Evolutionary conservation across 495 filamentous ascomycete species (phyloP).

Genomic region (Penicillium coffeae): DNA sequence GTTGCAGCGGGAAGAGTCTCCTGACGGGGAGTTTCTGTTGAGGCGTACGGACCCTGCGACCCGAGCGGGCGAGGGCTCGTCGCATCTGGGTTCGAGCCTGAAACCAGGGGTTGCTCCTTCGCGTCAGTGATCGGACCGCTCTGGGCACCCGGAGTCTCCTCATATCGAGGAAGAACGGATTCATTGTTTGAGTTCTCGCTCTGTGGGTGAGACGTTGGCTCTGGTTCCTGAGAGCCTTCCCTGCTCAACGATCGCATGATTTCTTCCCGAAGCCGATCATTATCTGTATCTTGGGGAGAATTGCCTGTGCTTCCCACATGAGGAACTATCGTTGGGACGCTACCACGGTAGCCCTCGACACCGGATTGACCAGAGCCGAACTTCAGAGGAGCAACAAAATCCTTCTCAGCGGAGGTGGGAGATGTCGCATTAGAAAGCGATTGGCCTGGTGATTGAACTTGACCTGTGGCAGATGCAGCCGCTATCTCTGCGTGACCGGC

Average conservation of each 20-base stretch:
- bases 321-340: slow-evolving; percentile 49
- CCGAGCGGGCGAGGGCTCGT: slow-evolving; percentile 10
- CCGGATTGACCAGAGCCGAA: slow-evolving; percentile 18
- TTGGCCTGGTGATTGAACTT: slow-evolving; percentile 8
- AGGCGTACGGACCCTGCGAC: slow-evolving; percentile 17
- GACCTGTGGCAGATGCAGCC: slow-evolving; percentile 24
- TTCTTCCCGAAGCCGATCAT: slow-evolving; percentile 72
- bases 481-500: slow-evolving; percentile 43
- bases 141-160: slow-evolving; percentile 54
- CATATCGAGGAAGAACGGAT: slow-evolving; percentile 55
- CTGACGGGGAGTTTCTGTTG: slow-evolving; percentile 4
- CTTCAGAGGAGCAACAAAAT: slow-evolving; percentile 40
- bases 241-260: slow-evolving; percentile 75
- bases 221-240: slow-evolving; percentile 34
- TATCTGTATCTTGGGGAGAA: slow-evolving; percentile 63
- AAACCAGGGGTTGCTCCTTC: slow-evolving; percentile 8
- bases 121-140: slow-evolving; percentile 10
- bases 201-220: slow-evolving; percentile 20
- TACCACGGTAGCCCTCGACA: slow-evolving; percentile 18
- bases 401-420: slow-evolving; percentile 29
- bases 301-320: slow-evolving; percentile 45
- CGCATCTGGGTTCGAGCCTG: slow-evolving; percentile 18
- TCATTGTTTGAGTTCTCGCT: slow-evolving; percentile 34
- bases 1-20: too few relatives aligned
- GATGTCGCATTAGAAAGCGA: background rate